phyloP scores from a whole-genome alignment of 1,284 basidiomycete species.

The Xerocomus tenax region DNA sequence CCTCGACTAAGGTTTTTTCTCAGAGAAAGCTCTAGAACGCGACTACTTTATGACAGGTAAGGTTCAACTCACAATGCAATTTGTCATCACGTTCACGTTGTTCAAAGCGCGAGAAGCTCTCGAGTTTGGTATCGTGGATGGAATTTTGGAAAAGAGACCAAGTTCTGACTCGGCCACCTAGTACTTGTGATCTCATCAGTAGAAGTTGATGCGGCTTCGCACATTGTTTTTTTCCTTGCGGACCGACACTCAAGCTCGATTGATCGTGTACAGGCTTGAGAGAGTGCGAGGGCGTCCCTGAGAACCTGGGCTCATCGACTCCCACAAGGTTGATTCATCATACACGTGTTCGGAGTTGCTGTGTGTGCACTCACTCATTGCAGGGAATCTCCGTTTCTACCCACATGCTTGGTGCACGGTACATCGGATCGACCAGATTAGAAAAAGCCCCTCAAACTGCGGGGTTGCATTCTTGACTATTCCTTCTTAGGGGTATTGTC shows the following conservation, averaged over 20 bases:
- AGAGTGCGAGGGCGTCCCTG: slow-evolving; percentile 9
- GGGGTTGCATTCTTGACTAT: slow-evolving; percentile 18
- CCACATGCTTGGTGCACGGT: slow-evolving; percentile 13
- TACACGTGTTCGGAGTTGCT: slow-evolving; percentile 21
- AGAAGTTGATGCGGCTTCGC: slow-evolving; percentile 9
- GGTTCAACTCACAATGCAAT: slow-evolving; percentile 22
- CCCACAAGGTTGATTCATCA: slow-evolving; percentile 17
- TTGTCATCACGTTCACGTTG: slow-evolving; percentile 18
- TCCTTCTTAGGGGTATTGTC: slow-evolving; percentile 7
- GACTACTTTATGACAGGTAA: slow-evolving; percentile 90
- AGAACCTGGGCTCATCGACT: slow-evolving; percentile 15
- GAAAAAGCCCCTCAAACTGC: slow-evolving; percentile 27
- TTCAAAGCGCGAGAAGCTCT: slow-evolving; percentile 71
- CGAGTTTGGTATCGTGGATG: slow-evolving; percentile 85
- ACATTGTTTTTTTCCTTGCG: slow-evolving; percentile 9
- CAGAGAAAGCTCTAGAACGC: slow-evolving; percentile 80
- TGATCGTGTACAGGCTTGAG: slow-evolving; percentile 10
- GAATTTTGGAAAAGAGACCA: slow-evolving; percentile 71
- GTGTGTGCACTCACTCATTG: slow-evolving; percentile 9
- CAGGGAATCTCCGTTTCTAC: slow-evolving; percentile 23
- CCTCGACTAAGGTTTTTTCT: slow-evolving; percentile 18
- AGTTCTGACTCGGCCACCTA: slow-evolving; percentile 29
- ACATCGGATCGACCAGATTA: slow-evolving; percentile 23
- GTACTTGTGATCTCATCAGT: slow-evolving; percentile 5
- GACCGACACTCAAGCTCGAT: neutral